Evolutionary conservation across 495 filamentous ascomycete species (phyloP), one percentile per base, ranked within the genome.

Genomic region (Hypomontagnella monticulosa): DNA sequence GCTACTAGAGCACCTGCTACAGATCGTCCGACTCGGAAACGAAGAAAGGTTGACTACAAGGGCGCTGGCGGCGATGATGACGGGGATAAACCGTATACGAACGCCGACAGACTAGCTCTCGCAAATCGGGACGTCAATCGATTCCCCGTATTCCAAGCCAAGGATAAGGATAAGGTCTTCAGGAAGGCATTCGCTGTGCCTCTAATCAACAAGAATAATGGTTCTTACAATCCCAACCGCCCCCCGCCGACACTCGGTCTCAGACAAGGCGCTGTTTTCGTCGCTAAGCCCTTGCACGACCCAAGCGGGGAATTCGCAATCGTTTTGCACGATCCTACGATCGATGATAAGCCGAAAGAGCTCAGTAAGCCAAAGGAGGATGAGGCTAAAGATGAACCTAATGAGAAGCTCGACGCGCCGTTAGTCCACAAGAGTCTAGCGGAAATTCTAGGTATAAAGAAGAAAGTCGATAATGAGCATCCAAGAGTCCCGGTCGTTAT

Each of bases 401-500:
- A 80, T 14, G 78, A 81, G 18, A 88, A 87, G 69, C 72, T 96
- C 30, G 91, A 96, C 66, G 91, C 85, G 42, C 93, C 93, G 1
- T 73, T 96, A 19, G 86, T 96, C 64, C 94, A 98, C 77, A 94
- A 93, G 78, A 97, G 92, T 73, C 80, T 99, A 48, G 93, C 96
- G 56, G 95, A 99, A 77, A 97, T 99, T 58, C 77, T 99, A 60
- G 95, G 95, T 6, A 86, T 99, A 57, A 96, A 91, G 80, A 98
- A 99, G 70, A 84, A 93, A 68, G 88, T 94, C 18, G 87, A 89
- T 46, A 85, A 85, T 9, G 89, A 93, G 32, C 84, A 88, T 36
- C 94, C 95, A 0, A 90, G 91, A 67, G 94, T 99, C 2, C 95
- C 95, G 1, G 95, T 99, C 11, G 95, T 99, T 32, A 97, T 99